Base-by-base conservation (phyloP, 2,329 filamentous ascomycete species). In the Magnaporthiopsis poae region DNA sequence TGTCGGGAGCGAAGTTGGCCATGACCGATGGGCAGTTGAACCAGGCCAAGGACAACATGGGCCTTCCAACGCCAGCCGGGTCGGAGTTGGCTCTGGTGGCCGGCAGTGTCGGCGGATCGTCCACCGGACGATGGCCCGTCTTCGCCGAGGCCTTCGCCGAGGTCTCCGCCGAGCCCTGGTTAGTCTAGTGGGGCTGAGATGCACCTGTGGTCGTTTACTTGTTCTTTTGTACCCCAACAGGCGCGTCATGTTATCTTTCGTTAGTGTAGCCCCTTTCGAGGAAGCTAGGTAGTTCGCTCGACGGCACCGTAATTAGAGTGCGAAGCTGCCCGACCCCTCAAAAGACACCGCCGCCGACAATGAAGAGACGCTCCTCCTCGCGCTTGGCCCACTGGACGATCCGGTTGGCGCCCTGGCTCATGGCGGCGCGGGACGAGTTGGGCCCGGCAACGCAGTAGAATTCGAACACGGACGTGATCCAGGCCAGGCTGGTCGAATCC, bases 291-390 rank as follows among this genome's bases (percentile, higher is more conserved):
- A 31, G 31, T 31, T 31, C 5, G 31, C 11, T 25, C 21, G n/a
- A 7, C 46, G 21, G 46, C 21, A 25, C 18, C 7, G 18, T n/a
- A 56, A 56, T 56, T 9, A 11, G 15, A 46, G 46, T 11, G 46
- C n/a, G n/a, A 8, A 25, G 11, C 18, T 56, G 46, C n/a, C 9
- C 9, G 21, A 25, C 8, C 31, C 29, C 13, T 76, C 67, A 88
- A 72, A 89, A 90, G 71, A 98, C 94, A 61, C 93, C 95, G n/a
- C 95, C 96, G 0, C 95, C 95, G 74, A 99, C 95, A 68, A 99
- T 96, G 74, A 99, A 99, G 7, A 98, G 80, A 67, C 95, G 83
- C 77, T 98, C 93, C 77, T 98, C 94, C 77, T 99, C 95, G 70
- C 88, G 84, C 74, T 91, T 89, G 1, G 94, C 89, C 93, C 94